phyloP scores from a whole-genome alignment of 2,329 filamentous ascomycete species.

The Colletotrichum paranaense region DNA sequence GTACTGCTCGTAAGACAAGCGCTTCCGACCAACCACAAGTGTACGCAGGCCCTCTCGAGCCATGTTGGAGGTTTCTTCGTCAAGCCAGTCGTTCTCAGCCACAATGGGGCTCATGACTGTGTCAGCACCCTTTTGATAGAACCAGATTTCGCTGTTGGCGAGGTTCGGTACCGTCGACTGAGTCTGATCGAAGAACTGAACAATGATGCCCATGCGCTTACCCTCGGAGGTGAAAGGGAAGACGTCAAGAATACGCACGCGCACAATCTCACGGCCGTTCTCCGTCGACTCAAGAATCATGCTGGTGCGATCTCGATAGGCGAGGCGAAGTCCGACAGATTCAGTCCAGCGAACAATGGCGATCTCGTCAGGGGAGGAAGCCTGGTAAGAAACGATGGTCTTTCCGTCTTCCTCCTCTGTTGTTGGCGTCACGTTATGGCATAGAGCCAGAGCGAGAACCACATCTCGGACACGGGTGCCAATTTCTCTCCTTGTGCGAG shows the following conservation, averaged over 20 bases:
- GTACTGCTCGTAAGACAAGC: slow-evolving; percentile 82
- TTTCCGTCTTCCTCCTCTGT: slow-evolving; percentile 85
- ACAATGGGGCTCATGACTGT: slow-evolving; percentile 98
- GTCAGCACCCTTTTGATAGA: slow-evolving; percentile 98
- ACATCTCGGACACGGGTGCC: slow-evolving; percentile 93
- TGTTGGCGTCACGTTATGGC: slow-evolving; percentile 96
- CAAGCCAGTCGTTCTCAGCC: slow-evolving; percentile 96
- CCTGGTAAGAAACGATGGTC: slow-evolving; percentile 87
- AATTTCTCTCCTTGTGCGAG: slow-evolving; percentile 91
- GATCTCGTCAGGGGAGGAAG: slow-evolving; percentile 97
- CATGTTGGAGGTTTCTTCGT: slow-evolving; percentile 99
- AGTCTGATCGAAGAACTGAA: slow-evolving; percentile 79
- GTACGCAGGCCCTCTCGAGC: slow-evolving; percentile 95
- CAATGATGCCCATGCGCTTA: slow-evolving; percentile 97
- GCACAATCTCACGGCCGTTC: slow-evolving; percentile 79
- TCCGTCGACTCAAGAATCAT: slow-evolving; percentile 86
- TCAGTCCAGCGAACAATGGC: slow-evolving; percentile 98
- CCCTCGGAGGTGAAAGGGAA: slow-evolving; percentile 99
- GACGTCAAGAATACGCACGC: slow-evolving; percentile 89
- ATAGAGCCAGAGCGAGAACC: slow-evolving; percentile 89
- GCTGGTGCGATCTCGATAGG: slow-evolving; percentile 86
- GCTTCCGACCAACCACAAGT: slow-evolving; percentile 93
- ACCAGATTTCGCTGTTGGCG: slow-evolving; percentile 87
- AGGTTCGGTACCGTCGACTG: slow-evolving; percentile 59
- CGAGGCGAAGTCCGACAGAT: slow-evolving; percentile 85